These are phyloP conservation scores for Pelargonium nanum DNA, from an alignment of 345 rosid species.

Conservation along the genomic window DNA sequence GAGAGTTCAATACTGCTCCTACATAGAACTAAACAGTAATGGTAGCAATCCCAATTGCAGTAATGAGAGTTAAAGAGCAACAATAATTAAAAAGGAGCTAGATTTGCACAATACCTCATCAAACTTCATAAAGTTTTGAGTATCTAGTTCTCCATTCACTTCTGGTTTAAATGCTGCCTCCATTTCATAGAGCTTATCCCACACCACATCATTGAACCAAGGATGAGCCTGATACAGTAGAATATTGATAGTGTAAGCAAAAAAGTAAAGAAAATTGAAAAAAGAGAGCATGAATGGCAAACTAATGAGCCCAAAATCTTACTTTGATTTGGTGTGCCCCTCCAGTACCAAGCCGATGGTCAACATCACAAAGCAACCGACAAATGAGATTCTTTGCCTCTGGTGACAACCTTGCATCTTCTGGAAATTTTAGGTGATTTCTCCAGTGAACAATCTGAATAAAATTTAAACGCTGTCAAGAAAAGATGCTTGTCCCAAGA, in stretches of 20 bases:
- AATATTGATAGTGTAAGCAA: constrained; percentile 7
- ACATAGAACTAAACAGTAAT: not conserved
- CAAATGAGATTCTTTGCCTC: constrained; percentile 87
- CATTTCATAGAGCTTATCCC: constrained; percentile 92
- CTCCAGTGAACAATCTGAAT: constrained; percentile 84
- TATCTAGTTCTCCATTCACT: constrained; percentile 86
- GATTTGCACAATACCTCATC: constrained; percentile 56
- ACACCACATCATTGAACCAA: constrained; percentile 66
- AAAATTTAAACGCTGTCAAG: not conserved
- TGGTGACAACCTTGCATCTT: constrained; percentile 52
- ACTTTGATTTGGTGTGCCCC: constrained; percentile 87
- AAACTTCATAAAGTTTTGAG: constrained; percentile 93
- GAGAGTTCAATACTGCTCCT: not conserved
- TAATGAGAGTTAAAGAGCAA: not conserved
- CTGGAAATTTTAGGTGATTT: constrained; percentile 80
- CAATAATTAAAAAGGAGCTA: constrained; percentile 5
- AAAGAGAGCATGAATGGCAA: constrained; percentile 4
- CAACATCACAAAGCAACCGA: constrained; percentile 79
- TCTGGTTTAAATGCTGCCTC: constrained; percentile 93
- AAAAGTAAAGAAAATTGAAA: constrained; percentile 11
- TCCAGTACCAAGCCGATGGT: constrained; percentile 78
- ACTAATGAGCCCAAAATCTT: constrained; percentile 17
- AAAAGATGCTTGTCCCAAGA: not conserved
- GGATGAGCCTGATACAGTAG: constrained; percentile 64
- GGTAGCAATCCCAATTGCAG: not conserved